Conservation (phyloP, 495 filamentous ascomycete genomes). For the Aspergillus bridgeri region DNA sequence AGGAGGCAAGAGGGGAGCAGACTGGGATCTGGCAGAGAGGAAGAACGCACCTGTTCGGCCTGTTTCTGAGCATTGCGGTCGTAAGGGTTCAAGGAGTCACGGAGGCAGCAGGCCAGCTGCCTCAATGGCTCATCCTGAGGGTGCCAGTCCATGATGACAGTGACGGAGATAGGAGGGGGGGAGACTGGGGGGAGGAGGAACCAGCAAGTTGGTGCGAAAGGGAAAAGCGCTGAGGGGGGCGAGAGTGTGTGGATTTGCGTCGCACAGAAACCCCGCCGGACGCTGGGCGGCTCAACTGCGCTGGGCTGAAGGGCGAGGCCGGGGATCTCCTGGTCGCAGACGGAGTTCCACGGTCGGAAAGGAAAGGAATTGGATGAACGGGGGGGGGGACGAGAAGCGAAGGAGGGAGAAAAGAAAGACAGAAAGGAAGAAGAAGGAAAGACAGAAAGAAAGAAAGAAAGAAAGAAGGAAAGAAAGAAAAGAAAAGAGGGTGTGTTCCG, state of each 20-base stretch:
- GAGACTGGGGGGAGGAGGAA: constrained; percentile 7
- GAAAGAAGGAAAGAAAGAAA: too few relatives aligned
- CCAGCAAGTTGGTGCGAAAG: constrained; percentile 1
- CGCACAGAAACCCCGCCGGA: constrained; percentile 8
- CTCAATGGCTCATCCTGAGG: constrained; percentile 80
- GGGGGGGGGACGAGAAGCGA: too few relatives aligned
- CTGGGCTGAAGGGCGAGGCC: too few relatives aligned
- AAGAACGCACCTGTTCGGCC: constrained; percentile 51
- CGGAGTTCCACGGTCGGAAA: too few relatives aligned
- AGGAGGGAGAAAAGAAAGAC: too few relatives aligned
- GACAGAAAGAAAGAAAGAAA: too few relatives aligned
- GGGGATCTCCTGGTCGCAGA: too few relatives aligned
- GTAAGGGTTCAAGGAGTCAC: constrained; percentile 84
- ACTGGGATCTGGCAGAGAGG: constrained; percentile 15
- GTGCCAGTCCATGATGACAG: constrained; percentile 90
- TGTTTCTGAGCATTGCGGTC: constrained; percentile 76
- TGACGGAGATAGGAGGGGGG: too few relatives aligned
- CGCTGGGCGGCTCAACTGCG: not conserved
- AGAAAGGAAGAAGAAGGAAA: too few relatives aligned
- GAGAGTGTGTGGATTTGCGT: constrained; percentile 4
- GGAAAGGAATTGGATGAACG: too few relatives aligned
- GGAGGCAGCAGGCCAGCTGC: constrained; percentile 84
- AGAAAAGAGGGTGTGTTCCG: too few relatives aligned
- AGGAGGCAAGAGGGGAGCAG: constrained; percentile 1
- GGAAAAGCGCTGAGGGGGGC: constrained; percentile 7